These are phyloP conservation scores for Barnettozyma siamensis DNA, from an alignment of 805 yeast species.

Conservation along the genomic window DNA sequence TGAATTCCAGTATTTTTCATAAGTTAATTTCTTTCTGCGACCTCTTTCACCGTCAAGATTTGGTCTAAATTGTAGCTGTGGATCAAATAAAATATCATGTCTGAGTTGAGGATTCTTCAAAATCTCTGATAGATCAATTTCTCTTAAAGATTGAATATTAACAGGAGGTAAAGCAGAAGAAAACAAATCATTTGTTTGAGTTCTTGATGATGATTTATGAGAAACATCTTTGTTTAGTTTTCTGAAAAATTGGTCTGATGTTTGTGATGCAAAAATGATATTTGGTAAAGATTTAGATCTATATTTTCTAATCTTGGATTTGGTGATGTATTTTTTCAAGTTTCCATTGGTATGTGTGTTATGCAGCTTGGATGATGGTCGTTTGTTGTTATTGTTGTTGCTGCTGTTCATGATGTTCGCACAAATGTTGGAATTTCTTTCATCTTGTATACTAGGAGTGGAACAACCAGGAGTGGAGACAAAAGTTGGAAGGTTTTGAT, in stretches of 20 bases:
- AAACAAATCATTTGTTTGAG: background rate
- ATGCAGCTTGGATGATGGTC: conserved; percentile 1
- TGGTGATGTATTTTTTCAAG: conserved; percentile 8
- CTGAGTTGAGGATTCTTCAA: conserved; percentile 87
- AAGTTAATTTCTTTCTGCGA: conserved; percentile 62
- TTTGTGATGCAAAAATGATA: conserved; percentile 12
- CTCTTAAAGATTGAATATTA: conserved; percentile 72
- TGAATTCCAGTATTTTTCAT: conserved; percentile 81
- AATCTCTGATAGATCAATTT: conserved; percentile 83
- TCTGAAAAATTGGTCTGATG: conserved; percentile 2
- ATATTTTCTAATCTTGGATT: conserved; percentile 19
- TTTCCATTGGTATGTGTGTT: background rate
- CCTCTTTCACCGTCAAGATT: conserved; percentile 90
- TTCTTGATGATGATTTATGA: conserved; percentile 13
- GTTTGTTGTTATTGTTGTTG: background rate
- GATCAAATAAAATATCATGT: conserved; percentile 90
- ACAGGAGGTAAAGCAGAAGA: conserved; percentile 72
- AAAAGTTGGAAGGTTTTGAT: conserved; percentile 9
- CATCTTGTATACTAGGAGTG: conserved; percentile 4
- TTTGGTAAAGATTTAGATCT: conserved; percentile 27
- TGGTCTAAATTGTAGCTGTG: conserved; percentile 86
- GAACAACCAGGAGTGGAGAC: conserved; percentile 14
- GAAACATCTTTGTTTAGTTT: conserved; percentile 12
- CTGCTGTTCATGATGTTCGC: background rate
- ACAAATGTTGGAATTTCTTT: background rate